phyloP scores from a whole-genome alignment of 1,284 basidiomycete species.

The Cryptococcus jaspeensis region DNA sequence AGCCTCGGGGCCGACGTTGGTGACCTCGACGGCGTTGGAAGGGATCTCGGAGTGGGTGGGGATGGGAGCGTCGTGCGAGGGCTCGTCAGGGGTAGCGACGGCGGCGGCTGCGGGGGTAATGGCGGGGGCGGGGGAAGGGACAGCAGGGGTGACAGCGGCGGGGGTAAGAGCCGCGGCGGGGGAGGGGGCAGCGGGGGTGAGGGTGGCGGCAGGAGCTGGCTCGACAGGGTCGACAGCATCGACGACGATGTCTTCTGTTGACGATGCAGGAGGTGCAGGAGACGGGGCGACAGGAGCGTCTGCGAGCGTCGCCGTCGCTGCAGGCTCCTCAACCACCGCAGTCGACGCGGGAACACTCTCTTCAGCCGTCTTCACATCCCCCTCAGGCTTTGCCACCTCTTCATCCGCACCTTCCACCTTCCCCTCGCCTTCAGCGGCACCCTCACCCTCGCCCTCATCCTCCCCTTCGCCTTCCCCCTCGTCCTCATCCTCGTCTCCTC shows the following conservation, averaged over 20 bases:
- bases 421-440: slow-evolving; percentile 10
- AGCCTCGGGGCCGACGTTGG: slow-evolving; percentile 21
- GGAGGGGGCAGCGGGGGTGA: not conserved
- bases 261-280: too few relatives aligned
- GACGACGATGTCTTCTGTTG: too few relatives aligned
- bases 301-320: not conserved
- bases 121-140: not conserved
- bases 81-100: too few relatives aligned
- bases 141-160: not conserved
- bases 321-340: slow-evolving; percentile 1
- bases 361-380: slow-evolving; percentile 1
- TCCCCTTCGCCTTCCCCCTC: slow-evolving; percentile 27
- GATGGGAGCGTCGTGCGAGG: slow-evolving; percentile 11
- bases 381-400: slow-evolving; percentile 13
- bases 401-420: slow-evolving; percentile 16
- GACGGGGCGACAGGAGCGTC: too few relatives aligned
- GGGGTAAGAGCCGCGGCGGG: not conserved
- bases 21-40: slow-evolving; percentile 34
- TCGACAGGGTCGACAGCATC: not conserved
- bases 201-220: not conserved
- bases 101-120: not conserved
- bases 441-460: slow-evolving; percentile 18
- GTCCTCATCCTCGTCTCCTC: slow-evolving; percentile 8
- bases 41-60: slow-evolving; percentile 18
- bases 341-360: not conserved